Evolutionary conservation across 164 flowering plant genomes (phyloP), one percentile per base, ranked within the genome.

Genomic region (Protea cynaroides): DNA sequence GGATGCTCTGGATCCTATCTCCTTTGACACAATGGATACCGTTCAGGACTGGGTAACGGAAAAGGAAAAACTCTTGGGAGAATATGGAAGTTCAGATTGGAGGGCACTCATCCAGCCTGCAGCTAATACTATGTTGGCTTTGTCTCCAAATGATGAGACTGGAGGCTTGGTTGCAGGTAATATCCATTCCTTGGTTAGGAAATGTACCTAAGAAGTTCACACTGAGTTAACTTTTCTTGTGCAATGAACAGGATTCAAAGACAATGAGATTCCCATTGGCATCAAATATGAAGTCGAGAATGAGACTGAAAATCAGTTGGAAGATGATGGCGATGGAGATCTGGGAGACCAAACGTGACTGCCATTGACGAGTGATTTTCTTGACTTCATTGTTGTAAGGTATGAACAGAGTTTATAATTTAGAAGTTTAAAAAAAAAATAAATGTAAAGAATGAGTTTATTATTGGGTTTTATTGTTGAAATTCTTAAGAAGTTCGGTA

Each of bases 21-120:
- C 90, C 29, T 69, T 63, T 67, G 89, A 84, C 13, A 65, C 53
- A 66, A 47, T 66, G 49, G 64, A 55, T 57, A 7, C 68, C 47
- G 59, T 78, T 24, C 85, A 84, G 57, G 90, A 86, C 12, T 88
- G 97, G 97, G 78, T 90, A 1, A 60, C 71, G n/a, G 79, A 70
- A 55, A 81, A 73, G 62, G 85, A 80, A 21, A 18, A 68, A 8
- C 23, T 67, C 53, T 60, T 67, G 52, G 85, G 77, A 61, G 88
- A 75, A 37, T 62, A 64, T 59, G 78, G 62, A 47, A 74, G 61
- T 63, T 61, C 79, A 18, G 81, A 84, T 55, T 88, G 95, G 95
- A 78, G 63, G 72, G 65, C 74, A 18, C 68, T 90, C 62, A 83
- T 77, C 57, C 82, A 79, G 43, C 83, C 84, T 36, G 55, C 70